phyloP scores from a whole-genome alignment of 768 basidiomycete species.

The Calvatia gigantea region DNA sequence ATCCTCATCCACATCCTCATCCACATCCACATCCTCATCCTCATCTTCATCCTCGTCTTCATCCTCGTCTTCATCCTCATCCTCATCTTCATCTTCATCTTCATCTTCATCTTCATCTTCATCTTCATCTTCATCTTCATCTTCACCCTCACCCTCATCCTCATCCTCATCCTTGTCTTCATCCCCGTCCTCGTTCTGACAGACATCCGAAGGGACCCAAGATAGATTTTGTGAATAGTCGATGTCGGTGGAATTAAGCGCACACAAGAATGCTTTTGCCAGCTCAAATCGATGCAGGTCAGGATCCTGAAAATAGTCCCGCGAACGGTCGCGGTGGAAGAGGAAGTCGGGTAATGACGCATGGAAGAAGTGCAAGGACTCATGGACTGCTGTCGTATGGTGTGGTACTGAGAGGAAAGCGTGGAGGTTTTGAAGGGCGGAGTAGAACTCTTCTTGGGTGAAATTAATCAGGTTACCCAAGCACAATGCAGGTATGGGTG shows the following conservation, averaged over 20 bases:
- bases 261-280: background rate
- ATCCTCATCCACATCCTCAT: no score
- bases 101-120: no score
- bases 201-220: no score
- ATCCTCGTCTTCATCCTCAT: no score
- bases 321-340: background rate
- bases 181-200: no score
- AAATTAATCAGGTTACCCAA: background rate
- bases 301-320: background rate
- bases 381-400: background rate
- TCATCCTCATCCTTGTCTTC: no score
- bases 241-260: background rate
- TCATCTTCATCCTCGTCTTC: no score
- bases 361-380: background rate
- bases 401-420: background rate
- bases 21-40: no score
- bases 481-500: background rate
- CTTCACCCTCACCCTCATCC: no score
- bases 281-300: background rate
- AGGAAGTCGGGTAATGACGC: background rate
- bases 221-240: background rate
- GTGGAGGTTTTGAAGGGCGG: background rate
- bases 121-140: no score
- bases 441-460: background rate
- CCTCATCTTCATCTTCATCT: no score